Evolutionary conservation across 108 stramenopile genomes (phyloP).

Genomic region (Nannochloropsis gaditana): DNA sequence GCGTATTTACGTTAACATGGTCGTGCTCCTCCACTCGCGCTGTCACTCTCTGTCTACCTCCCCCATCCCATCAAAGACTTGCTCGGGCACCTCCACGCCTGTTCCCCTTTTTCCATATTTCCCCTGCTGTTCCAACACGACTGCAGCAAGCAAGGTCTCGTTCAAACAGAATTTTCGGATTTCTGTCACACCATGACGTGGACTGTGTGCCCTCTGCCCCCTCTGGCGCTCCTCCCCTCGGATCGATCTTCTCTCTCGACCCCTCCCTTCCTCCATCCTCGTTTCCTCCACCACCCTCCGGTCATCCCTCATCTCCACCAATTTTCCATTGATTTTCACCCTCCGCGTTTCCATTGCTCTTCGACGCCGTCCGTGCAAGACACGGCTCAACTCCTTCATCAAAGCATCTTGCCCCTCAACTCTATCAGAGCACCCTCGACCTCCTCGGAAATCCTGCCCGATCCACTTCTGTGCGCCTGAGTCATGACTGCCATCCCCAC

Average conservation of each 20-base stretch:
- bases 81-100: background rate
- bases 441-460: no score
- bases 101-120: background rate
- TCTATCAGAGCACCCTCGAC: no score
- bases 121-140: background rate
- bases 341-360: background rate
- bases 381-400: background rate
- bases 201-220: no score
- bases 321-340: background rate
- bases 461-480: no score
- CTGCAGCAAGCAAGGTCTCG: background rate
- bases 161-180: background rate
- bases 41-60: background rate
- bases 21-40: background rate
- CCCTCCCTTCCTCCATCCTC: background rate
- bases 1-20: no score
- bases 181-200: background rate
- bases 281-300: background rate
- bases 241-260: background rate
- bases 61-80: slow-evolving; percentile 7
- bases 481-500: no score
- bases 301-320: background rate
- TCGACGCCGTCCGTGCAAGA: background rate
- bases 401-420: background rate
- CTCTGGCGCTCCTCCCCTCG: background rate